Evolutionary conservation across 1,139 yeast genomes (phyloP), one percentile per base, ranked within the genome.

Genomic region (Pichia inconspicua): DNA sequence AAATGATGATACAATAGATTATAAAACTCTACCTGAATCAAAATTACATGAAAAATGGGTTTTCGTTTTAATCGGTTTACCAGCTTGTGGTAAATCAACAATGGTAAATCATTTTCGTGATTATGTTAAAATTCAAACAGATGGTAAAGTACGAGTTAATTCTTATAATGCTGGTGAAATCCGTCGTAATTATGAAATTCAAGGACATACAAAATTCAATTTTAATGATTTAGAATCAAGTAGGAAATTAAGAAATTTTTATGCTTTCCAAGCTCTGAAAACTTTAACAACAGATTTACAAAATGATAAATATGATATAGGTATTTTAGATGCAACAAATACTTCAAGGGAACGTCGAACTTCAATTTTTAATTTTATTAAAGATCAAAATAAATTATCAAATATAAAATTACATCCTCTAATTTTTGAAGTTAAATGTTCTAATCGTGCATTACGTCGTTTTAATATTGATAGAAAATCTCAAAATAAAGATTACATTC

Each of bases 1-100:
- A 30, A 6, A 30, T 10, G 34, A 14, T 30, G 34, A 30, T 30
- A 12, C 14, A 2, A 30, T 30, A 12, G 27, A 25, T n/a, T 25
- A 25, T 14, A 38, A 38, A 3, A 19, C 27, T 15, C 22, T 34
- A 34, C 19, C 37, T 34, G 11, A 34, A 4, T 34, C 37, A 7
- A 34, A 34, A 34, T 34, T 34, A 34, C 19, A 42, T 4, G 51
- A 55, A 52, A 71, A 71, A 52, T 72, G 71, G 67, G 66, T 73
- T 14, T 63, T 80, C 15, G 70, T 83, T 48, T 62, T 82, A 42
- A 82, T 82, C 12, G 90, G 89, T 0, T 67, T 83, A 43, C 89
- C 90, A 0, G 89, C 89, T 0, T 71, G 78, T 25, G 90, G 89
- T 3, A 83, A 83, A 64, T 79, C 85, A 25, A 78, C 88, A 10